Percentiles rank a stretch among this genome's conserved stretches.
phyloP scores from a whole-genome alignment of 768 basidiomycete genomes.

The Termitomyces sp. region DNA sequence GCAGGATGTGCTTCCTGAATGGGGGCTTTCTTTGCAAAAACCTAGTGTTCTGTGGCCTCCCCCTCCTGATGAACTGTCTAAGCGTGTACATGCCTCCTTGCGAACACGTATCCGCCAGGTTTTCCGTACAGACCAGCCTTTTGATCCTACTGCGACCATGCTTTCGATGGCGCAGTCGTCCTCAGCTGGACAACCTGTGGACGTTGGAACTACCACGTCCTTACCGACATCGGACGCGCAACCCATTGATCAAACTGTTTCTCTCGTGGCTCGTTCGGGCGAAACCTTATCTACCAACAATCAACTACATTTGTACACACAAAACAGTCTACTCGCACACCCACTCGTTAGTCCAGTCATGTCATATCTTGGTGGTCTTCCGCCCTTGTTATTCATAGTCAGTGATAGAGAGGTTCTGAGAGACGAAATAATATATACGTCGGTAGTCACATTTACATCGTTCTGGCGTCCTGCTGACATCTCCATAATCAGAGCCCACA shows the following conservation, averaged over 20 bases:
- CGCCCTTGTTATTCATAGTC: constrained; percentile 79
- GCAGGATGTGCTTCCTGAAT: constrained; percentile 77
- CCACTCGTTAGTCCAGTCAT: constrained; percentile 81
- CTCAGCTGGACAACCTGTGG: constrained; percentile 29
- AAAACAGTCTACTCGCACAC: constrained; percentile 70
- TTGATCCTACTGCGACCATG: constrained; percentile 17
- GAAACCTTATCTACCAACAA: constrained; percentile 49
- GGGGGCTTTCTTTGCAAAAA: constrained; percentile 73
- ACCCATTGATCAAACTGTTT: constrained; percentile 37
- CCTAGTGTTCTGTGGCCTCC: constrained; percentile 78
- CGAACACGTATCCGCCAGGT: constrained; percentile 57
- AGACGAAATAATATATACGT: constrained; percentile 90
- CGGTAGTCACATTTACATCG: constrained; percentile 19
- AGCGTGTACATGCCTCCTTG: constrained; percentile 49
- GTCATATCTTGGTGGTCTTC: constrained; percentile 85
- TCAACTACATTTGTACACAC: constrained; percentile 85
- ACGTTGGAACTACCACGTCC: constrained; percentile 44
- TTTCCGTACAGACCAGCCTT: constrained; percentile 29
- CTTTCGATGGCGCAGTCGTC: constrained; percentile 16
- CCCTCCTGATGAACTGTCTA: constrained; percentile 60
- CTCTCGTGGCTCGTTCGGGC: constrained; percentile 39
- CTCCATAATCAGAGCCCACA: constrained; percentile 67
- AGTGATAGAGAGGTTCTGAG: constrained; percentile 89
- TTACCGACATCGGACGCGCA: constrained; percentile 32
- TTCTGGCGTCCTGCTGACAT: not conserved